Evolutionary conservation across 768 basidiomycete genomes (phyloP), one percentile per base, ranked within the genome.

Genomic region (Macrolepiota albuminosa): DNA sequence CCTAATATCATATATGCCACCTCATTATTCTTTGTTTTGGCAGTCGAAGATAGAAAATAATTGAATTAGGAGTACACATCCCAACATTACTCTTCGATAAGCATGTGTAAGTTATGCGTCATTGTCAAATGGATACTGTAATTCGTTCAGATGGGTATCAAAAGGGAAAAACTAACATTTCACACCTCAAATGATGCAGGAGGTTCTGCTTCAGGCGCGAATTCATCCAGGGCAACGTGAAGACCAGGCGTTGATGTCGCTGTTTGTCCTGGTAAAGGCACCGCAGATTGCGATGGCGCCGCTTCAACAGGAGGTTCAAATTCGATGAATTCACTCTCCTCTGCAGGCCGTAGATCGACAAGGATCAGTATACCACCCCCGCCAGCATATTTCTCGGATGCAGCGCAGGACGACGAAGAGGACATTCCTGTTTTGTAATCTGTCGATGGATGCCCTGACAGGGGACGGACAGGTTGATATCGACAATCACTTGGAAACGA

Each of bases 361-460:
- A 99, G 72, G 61, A 99, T 82, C 57, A 99, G 69, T 63, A 98
- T 95, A 4, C 95, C 95, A 48, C 91, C 91, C 21, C 93, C 94
- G 40, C 89, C 87, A 40, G 84, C 86, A 65, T 83, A 87, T 63
- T 82, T 84, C 68, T 88, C 85, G 36, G 84, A 78, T 26, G 72
- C 64, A 36, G 71, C 60, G 10, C 71, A 46, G 24, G 69, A 65
- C 33, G 70, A 65, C 57, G 71, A 70, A 45, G 74, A 69, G 50
- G 68, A 63, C 26, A 60, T 59, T 9, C 66, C 62, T 6, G 67
- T 67, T 66, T 75, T 81, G 5, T 70, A 70, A 63, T 76, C 77
- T 18, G 72, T 63, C 36, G 69, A 57, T 18, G 76, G 66, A 55
- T 76, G 76, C 55, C 82, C 76, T 29, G 88, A 84, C 48, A 96